phyloP scores from a whole-genome alignment of 2,329 filamentous ascomycete species.

The Tolypocladium album region DNA sequence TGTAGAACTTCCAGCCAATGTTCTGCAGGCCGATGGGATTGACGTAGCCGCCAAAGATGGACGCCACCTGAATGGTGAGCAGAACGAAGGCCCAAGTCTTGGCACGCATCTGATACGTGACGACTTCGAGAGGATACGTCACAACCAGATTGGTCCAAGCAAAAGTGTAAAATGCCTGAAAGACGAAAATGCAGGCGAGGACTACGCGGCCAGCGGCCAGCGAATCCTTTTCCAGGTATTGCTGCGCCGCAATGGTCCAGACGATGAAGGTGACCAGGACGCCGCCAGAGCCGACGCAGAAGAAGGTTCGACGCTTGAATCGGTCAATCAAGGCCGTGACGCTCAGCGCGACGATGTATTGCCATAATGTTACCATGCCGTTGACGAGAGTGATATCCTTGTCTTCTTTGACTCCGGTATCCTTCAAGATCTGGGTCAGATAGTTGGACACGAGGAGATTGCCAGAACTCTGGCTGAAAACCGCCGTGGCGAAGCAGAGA shows the following conservation, averaged over 20 bases:
- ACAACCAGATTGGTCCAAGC: conserved; percentile 32
- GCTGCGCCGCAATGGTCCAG: conserved; percentile 27
- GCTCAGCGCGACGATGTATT: conserved; percentile 27
- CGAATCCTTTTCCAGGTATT: conserved; percentile 21
- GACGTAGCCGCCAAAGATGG: conserved; percentile 27
- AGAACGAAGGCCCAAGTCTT: conserved; percentile 30
- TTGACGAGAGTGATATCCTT: conserved; percentile 30
- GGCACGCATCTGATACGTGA: conserved; percentile 29
- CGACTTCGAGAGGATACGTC: conserved; percentile 30
- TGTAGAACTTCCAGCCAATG: conserved; percentile 30
- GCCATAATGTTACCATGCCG: conserved; percentile 29
- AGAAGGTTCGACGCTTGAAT: conserved; percentile 26
- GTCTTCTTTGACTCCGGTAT: conserved; percentile 24
- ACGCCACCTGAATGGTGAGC: conserved; percentile 24
- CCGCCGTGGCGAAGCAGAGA: conserved; percentile 26
- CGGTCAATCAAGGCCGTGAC: conserved; percentile 24
- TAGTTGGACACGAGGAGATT: conserved; percentile 32
- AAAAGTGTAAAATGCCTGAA: conserved; percentile 28
- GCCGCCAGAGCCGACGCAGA: conserved; percentile 25
- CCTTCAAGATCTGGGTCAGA: conserved; percentile 25
- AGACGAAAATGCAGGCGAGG: conserved; percentile 30
- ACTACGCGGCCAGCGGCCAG: conserved; percentile 21
- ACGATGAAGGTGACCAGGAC: conserved; percentile 26
- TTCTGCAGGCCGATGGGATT: conserved; percentile 26
- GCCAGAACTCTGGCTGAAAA: conserved; percentile 30